phyloP scores from a whole-genome alignment of 2,329 filamentous ascomycete genomes.

The Lasiodiplodia citricola region DNA sequence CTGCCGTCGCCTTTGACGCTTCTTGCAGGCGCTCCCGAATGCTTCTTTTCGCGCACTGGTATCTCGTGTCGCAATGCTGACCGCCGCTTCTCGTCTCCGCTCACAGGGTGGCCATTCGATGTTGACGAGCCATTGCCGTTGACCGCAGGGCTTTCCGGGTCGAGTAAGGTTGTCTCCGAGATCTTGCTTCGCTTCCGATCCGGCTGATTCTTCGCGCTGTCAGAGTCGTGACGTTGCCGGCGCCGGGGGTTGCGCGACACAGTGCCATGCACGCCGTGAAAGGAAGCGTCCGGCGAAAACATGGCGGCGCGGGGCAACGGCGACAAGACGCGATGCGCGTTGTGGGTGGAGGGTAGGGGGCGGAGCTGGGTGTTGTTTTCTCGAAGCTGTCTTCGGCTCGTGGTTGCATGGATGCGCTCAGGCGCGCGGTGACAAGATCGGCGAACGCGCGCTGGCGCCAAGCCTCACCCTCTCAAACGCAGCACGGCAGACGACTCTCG shows the following conservation, averaged over 20 bases:
- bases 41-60: slow-evolving; percentile 48
- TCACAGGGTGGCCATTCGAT: slow-evolving; percentile 41
- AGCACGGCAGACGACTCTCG: background rate
- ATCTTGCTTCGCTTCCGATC: slow-evolving; percentile 56
- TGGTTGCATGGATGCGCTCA: slow-evolving; percentile 24
- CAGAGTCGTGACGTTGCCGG: slow-evolving; percentile 52
- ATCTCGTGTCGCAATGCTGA: slow-evolving; percentile 42
- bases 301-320: slow-evolving; percentile 34
- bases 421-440: slow-evolving; percentile 20
- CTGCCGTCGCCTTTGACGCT: slow-evolving; percentile 71
- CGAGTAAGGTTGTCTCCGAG: slow-evolving; percentile 47
- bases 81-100: slow-evolving; percentile 35
- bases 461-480: slow-evolving; percentile 5
- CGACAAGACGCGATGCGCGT: slow-evolving; percentile 32
- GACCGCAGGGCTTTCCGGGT: slow-evolving; percentile 34
- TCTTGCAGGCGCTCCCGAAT: slow-evolving; percentile 50
- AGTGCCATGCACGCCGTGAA: slow-evolving; percentile 42
- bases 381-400: slow-evolving; percentile 26
- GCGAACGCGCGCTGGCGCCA: slow-evolving; percentile 21
- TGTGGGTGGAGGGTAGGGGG: slow-evolving; percentile 13
- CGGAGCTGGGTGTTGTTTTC: slow-evolving; percentile 25
- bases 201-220: slow-evolving; percentile 46
- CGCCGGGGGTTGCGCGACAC: slow-evolving; percentile 52
- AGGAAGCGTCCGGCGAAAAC: slow-evolving; percentile 47
- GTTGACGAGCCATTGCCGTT: slow-evolving; percentile 38